Percentiles rank a stretch among this genome's conserved stretches.
These are phyloP conservation scores for Saksenaea vasiformis DNA, from an alignment of 371 early-diverging fungal genomes.

Conservation along the genomic window DNA sequence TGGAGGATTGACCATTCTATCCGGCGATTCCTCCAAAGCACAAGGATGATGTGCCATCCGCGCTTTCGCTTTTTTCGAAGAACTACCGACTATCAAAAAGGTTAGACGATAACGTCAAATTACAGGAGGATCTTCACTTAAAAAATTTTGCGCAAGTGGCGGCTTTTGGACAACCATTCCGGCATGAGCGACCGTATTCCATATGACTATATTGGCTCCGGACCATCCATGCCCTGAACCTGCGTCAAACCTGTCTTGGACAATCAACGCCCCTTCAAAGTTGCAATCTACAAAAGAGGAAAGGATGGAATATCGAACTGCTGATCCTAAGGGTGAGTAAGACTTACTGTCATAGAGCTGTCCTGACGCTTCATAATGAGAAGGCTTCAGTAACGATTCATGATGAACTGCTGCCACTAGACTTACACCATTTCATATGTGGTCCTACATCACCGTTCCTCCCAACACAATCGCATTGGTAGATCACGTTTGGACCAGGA, in stretches of 20 bases:
- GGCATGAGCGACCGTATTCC: conserved; percentile 51
- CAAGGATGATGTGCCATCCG: conserved; percentile 33
- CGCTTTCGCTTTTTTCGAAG: conserved; percentile 32
- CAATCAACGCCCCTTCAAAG: conserved; percentile 35
- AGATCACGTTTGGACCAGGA: conserved; percentile 53
- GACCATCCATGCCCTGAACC: conserved; percentile 53
- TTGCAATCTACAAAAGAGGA: conserved; percentile 22
- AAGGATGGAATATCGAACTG: neutral
- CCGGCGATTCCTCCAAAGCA: conserved; percentile 47
- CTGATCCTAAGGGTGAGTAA: neutral
- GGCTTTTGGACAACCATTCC: conserved; percentile 51
- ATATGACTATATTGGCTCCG: conserved; percentile 50
- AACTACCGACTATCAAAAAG: conserved; percentile 26
- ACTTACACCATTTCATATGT: conserved; percentile 56
- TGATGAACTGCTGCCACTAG: neutral
- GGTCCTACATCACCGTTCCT: conserved; percentile 46
- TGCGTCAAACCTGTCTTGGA: conserved; percentile 40
- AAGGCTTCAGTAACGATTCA: neutral
- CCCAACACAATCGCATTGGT: conserved; percentile 24
- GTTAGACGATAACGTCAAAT: neutral
- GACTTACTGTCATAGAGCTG: conserved; percentile 40
- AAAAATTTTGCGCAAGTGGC: conserved; percentile 45
- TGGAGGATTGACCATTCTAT: conserved; percentile 41
- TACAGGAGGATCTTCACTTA: conserved; percentile 21
- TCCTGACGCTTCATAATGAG: conserved; percentile 24